Conservation (phyloP, 2,329 filamentous ascomycete genomes). For the Phoma sp. region DNA sequence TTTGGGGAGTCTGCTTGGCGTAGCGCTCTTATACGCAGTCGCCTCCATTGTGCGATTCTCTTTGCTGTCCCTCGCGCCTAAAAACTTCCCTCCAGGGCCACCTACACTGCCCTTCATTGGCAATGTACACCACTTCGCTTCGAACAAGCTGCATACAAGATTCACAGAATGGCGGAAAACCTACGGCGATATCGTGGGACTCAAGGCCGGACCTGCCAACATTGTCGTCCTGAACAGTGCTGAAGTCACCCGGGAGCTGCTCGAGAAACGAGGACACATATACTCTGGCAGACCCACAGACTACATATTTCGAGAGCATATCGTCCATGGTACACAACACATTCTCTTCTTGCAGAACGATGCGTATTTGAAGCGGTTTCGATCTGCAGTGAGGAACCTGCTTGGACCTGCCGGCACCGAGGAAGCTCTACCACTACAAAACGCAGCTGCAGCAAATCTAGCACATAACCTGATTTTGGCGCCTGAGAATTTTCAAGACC, state of each 20-base stretch:
- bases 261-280: conserved; percentile 59
- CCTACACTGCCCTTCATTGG: conserved; percentile 41
- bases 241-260: conserved; percentile 57
- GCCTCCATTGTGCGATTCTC: conserved; percentile 3
- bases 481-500: conserved; percentile 34
- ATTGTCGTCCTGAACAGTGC: conserved; percentile 55
- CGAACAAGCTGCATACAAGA: conserved; percentile 27
- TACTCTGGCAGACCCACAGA: conserved; percentile 51
- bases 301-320: conserved; percentile 34
- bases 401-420: conserved; percentile 42
- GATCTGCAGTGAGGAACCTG: conserved; percentile 1
- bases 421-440: conserved; percentile 47
- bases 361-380: not conserved
- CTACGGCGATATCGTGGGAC: conserved; percentile 46
- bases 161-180: conserved; percentile 43
- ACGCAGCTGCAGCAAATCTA: conserved; percentile 46
- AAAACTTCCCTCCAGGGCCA: conserved; percentile 36
- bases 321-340: conserved; percentile 41
- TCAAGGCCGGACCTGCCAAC: conserved; percentile 40
- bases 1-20: not conserved
- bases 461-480: conserved; percentile 26
- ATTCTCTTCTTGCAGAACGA: not conserved
- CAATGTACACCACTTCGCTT: conserved; percentile 42
- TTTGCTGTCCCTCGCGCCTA: not conserved
- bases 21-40: not conserved